Conservation (phyloP, 768 basidiomycete genomes). For the Fistulinella prunicolor region DNA sequence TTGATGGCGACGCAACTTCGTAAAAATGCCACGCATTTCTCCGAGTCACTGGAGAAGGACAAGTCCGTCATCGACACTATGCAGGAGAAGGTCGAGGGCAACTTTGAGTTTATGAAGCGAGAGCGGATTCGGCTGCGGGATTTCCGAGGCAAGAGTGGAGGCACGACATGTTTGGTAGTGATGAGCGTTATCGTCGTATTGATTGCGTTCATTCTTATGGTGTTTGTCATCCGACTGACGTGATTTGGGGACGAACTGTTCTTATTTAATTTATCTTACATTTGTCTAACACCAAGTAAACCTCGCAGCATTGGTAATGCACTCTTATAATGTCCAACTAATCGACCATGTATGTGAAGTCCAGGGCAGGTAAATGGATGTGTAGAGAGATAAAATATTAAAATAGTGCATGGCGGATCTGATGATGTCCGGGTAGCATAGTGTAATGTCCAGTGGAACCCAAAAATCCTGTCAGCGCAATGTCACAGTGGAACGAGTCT, state of each 20-base stretch:
- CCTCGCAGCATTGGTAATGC: conserved; percentile 2
- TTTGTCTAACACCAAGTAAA: neutral
- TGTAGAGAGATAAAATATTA: conserved; percentile 7
- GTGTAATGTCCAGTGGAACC: conserved; percentile 4
- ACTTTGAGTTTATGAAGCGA: conserved; percentile 64
- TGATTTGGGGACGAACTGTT: conserved; percentile 15
- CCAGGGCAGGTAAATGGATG: conserved; percentile 8
- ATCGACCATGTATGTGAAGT: conserved; percentile 6
- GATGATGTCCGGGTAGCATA: conserved; percentile 7
- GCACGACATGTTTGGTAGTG: conserved; percentile 72
- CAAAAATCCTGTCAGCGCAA: conserved; percentile 8
- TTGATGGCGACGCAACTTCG: conserved; percentile 88
- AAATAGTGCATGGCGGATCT: conserved; percentile 1
- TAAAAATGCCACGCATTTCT: conserved; percentile 78
- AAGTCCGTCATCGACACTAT: conserved; percentile 65
- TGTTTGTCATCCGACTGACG: conserved; percentile 68
- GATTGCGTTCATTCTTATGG: conserved; percentile 67
- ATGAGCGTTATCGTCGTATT: conserved; percentile 63
- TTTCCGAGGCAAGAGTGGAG: conserved; percentile 59
- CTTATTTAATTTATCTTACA: conserved; percentile 2
- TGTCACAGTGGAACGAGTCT: neutral
- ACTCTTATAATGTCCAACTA: conserved; percentile 12
- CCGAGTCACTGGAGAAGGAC: conserved; percentile 69
- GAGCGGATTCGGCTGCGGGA: conserved; percentile 60
- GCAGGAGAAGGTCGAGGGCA: conserved; percentile 70